Conservation (phyloP, 345 rosid genomes). For the Crucihimalaya himalaica region DNA sequence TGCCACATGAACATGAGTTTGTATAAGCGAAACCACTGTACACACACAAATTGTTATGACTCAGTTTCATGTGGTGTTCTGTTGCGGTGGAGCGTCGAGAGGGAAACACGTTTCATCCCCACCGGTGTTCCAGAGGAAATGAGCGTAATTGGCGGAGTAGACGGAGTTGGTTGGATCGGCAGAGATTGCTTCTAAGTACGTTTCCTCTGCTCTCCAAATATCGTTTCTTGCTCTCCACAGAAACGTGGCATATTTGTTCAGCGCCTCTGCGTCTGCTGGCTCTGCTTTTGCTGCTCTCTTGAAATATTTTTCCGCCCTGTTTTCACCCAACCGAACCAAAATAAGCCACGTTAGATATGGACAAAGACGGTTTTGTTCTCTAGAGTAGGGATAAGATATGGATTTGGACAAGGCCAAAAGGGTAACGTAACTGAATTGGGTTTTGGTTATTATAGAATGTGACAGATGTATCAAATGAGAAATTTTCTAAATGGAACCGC, state of each 20-base stretch:
- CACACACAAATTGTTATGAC: constrained; percentile 18
- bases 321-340: neutral
- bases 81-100: constrained; percentile 45
- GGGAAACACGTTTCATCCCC: constrained; percentile 98
- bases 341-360: constrained; percentile 32
- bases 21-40: constrained; percentile 25
- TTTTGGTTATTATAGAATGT: constrained; percentile 11
- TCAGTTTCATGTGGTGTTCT: constrained; percentile 21
- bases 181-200: constrained; percentile 77
- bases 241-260: constrained; percentile 79
- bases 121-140: constrained; percentile 95
- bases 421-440: constrained; percentile 22
- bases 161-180: constrained; percentile 72
- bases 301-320: constrained; percentile 89
- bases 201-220: constrained; percentile 91
- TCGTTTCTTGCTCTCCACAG: constrained; percentile 78
- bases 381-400: constrained; percentile 30
- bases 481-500: neutral
- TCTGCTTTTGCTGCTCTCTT: constrained; percentile 67
- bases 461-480: constrained; percentile 18
- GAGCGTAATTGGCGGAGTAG: constrained; percentile 80
- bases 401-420: constrained; percentile 2
- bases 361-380: constrained; percentile 26
- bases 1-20: constrained; percentile 34
- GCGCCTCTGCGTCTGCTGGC: constrained; percentile 77